Conservation (phyloP, 805 yeast genomes). For the Tetrapisispora phaffii region DNA sequence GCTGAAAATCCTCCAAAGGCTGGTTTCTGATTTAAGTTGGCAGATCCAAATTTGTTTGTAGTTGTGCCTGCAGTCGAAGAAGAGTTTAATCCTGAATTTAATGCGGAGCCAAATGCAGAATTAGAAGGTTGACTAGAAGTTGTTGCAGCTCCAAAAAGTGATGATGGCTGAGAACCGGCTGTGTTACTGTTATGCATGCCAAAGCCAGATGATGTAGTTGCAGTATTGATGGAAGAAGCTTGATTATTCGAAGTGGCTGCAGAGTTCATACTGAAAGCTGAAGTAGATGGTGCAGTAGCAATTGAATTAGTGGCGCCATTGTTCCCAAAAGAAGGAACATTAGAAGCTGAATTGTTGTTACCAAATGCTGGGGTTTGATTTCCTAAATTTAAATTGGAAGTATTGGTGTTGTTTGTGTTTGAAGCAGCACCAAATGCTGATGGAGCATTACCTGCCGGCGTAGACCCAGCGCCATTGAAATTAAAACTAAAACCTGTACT, state of each 20-base stretch:
- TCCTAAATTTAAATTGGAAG: background rate
- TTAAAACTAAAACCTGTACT: background rate
- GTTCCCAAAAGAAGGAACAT: background rate
- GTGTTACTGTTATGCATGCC: background rate
- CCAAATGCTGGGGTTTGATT: slow-evolving; percentile 4
- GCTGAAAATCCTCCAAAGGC: background rate
- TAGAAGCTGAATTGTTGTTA: background rate
- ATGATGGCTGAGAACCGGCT: background rate
- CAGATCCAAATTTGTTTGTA: background rate
- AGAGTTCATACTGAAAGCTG: slow-evolving; percentile 1
- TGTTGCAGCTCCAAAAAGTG: background rate
- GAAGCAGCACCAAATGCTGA: slow-evolving; percentile 14
- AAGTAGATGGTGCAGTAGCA: background rate
- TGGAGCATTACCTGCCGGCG: slow-evolving; percentile 3
- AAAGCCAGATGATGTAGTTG: slow-evolving; percentile 4
- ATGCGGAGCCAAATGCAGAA: background rate
- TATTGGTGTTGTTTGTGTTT: slow-evolving; percentile 2
- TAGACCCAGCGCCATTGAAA: background rate
- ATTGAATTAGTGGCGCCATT: background rate
- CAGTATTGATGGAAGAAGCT: slow-evolving; percentile 1
- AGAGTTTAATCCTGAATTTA: background rate
- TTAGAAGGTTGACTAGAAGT: background rate
- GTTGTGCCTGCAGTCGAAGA: background rate
- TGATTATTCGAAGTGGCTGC: background rate
- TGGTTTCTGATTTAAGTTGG: background rate